A percentile compares a stretch with the other conserved stretches of the same genome.
phyloP scores from a whole-genome alignment of 192 early-diverging fungal species.

The Umbelopsis isabellina region DNA sequence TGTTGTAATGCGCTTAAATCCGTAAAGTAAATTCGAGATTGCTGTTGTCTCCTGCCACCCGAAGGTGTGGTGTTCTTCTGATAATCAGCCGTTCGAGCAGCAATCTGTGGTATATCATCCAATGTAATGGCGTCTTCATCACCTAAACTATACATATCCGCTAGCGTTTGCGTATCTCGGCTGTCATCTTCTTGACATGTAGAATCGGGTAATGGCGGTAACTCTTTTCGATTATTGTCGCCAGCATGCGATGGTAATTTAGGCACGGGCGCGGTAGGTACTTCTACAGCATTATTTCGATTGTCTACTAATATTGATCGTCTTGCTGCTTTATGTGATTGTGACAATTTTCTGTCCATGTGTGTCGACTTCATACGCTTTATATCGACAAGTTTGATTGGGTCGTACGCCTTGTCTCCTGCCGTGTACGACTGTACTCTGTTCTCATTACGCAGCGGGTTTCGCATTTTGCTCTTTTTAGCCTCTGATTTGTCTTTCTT shows the following conservation, averaged over 20 bases:
- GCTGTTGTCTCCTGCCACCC: not conserved
- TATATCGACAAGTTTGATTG: slow-evolving; percentile 48
- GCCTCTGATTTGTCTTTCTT: not conserved
- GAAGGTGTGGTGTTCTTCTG: not conserved
- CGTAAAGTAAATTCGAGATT: slow-evolving; percentile 46
- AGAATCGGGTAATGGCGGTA: not conserved
- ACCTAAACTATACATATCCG: slow-evolving; percentile 23
- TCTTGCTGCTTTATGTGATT: slow-evolving; percentile 46
- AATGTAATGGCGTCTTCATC: slow-evolving; percentile 30
- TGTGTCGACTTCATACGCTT: slow-evolving; percentile 57
- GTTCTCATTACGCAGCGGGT: not conserved
- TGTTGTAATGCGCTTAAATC: slow-evolving; percentile 78
- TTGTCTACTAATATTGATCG: slow-evolving; percentile 40
- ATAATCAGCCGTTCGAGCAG: slow-evolving; percentile 9
- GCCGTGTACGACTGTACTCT: slow-evolving; percentile 14
- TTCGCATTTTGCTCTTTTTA: slow-evolving; percentile 9
- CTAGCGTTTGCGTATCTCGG: slow-evolving; percentile 2
- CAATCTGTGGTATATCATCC: slow-evolving; percentile 29
- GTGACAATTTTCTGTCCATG: slow-evolving; percentile 52
- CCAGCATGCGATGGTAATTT: not conserved
- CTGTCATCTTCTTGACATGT: not conserved
- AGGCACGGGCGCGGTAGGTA: not conserved
- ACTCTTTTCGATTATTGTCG: not conserved
- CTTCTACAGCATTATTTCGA: not conserved
- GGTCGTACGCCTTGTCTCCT: slow-evolving; percentile 45